phyloP scores from a whole-genome alignment of 1,284 basidiomycete species.

The Apiotrichum laibachii region DNA sequence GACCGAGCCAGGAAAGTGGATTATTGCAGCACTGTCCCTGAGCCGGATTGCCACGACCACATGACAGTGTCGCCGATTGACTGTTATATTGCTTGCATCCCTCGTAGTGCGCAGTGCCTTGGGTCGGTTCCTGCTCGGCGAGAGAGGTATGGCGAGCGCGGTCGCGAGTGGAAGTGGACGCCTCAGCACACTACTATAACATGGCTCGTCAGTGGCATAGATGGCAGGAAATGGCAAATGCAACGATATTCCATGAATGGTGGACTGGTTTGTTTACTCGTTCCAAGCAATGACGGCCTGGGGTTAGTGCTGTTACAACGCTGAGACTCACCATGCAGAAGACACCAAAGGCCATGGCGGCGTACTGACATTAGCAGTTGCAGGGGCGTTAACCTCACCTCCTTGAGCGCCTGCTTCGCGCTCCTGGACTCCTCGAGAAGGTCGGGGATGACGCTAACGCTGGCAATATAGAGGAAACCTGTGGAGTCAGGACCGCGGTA shows the following conservation, averaged over 20 bases:
- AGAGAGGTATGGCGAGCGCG: too few relatives aligned
- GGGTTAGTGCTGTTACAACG: neutral
- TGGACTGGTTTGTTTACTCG: constrained; percentile 60
- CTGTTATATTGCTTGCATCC: too few relatives aligned
- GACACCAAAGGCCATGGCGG: constrained; percentile 82
- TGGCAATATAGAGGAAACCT: constrained; percentile 88
- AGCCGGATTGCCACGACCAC: too few relatives aligned
- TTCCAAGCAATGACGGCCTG: constrained; percentile 61
- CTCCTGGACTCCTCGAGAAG: constrained; percentile 80
- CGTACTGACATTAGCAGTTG: constrained; percentile 60
- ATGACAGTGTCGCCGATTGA: too few relatives aligned
- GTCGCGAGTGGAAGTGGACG: neutral
- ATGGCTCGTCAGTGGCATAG: too few relatives aligned
- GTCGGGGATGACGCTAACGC: constrained; percentile 83
- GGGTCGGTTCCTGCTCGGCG: too few relatives aligned
- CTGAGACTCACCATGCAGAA: constrained; percentile 67
- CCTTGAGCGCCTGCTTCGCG: constrained; percentile 75
- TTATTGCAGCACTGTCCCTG: too few relatives aligned
- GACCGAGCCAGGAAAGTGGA: too few relatives aligned
- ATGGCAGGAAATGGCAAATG: neutral
- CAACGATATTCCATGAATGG: neutral
- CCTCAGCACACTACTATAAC: too few relatives aligned
- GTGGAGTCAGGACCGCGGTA: neutral
- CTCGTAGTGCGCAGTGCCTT: too few relatives aligned
- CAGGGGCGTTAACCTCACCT: constrained; percentile 56